phyloP scores from a whole-genome alignment of 768 basidiomycete species.

The Tylopilus balloui region DNA sequence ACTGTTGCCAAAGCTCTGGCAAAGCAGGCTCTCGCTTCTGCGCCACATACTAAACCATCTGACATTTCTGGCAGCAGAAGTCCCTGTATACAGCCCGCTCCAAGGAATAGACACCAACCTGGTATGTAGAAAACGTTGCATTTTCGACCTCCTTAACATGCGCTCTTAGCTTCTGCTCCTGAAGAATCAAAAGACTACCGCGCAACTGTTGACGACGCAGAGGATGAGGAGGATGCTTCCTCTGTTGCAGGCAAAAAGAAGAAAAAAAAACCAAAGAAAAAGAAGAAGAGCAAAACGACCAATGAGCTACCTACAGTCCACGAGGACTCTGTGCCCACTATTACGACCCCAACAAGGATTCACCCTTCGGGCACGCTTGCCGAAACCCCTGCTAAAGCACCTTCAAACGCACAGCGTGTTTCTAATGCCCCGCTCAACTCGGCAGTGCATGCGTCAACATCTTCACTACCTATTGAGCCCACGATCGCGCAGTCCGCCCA shows the following conservation, averaged over 20 bases:
- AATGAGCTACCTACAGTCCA: constrained; percentile 21
- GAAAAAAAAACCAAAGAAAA: constrained; percentile 63
- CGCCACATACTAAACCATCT: constrained; percentile 5
- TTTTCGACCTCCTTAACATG: neutral
- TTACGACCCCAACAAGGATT: constrained; percentile 18
- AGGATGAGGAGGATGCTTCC: constrained; percentile 52
- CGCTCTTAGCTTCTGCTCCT: constrained; percentile 7
- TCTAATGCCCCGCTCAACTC: constrained; percentile 19
- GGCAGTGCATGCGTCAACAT: constrained; percentile 33
- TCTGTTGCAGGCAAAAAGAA: constrained; percentile 50
- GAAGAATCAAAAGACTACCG: constrained; percentile 34
- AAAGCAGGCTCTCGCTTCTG: constrained; percentile 7
- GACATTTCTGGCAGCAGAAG: constrained; percentile 9
- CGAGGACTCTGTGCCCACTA: constrained; percentile 13
- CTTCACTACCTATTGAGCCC: constrained; percentile 43
- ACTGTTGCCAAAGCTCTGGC: constrained; percentile 7
- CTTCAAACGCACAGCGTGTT: constrained; percentile 1
- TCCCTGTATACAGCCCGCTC: constrained; percentile 3
- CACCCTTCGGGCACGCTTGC: constrained; percentile 15
- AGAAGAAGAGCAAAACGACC: constrained; percentile 55
- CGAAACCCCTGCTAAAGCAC: constrained; percentile 25
- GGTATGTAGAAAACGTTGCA: constrained; percentile 6
- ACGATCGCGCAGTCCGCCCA: constrained; percentile 63
- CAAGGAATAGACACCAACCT: constrained; percentile 10
- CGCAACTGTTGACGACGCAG: constrained; percentile 66